Conservation (phyloP, 805 yeast genomes). For the Starmerella potacharoeniae region DNA sequence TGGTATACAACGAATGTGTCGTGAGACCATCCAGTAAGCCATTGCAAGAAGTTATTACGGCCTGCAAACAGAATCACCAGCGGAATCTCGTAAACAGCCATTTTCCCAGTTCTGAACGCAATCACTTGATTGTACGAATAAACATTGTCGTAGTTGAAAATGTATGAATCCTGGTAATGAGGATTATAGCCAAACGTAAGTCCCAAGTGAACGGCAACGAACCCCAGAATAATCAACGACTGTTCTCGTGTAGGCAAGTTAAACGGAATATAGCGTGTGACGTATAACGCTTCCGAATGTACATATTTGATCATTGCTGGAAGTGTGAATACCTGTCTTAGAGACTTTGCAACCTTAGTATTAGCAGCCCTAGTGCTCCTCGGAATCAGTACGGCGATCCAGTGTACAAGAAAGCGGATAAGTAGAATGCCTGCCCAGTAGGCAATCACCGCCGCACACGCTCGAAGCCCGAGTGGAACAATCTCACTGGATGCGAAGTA, state of each 20-base stretch:
- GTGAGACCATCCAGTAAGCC: constrained; percentile 45
- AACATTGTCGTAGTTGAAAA: not conserved
- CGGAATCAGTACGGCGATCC: not conserved
- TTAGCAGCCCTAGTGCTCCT: not conserved
- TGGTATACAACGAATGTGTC: constrained; percentile 48
- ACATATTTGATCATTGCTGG: constrained; percentile 25
- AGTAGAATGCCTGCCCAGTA: not conserved
- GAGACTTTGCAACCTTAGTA: not conserved
- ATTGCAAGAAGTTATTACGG: constrained; percentile 51
- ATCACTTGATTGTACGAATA: not conserved
- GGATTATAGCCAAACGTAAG: constrained; percentile 1
- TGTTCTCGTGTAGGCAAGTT: constrained; percentile 35
- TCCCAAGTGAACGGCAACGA: constrained; percentile 21
- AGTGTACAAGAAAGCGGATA: not conserved
- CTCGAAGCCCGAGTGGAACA: not conserved
- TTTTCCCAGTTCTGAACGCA: not conserved
- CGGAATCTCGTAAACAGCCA: constrained; percentile 33
- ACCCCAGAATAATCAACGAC: constrained; percentile 28
- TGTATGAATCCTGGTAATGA: not conserved
- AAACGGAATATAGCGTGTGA: constrained; percentile 11
- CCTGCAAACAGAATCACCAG: constrained; percentile 53
- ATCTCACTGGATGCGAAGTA: not conserved
- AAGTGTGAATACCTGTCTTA: constrained; percentile 12
- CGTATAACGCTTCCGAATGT: constrained; percentile 16
- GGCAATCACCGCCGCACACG: not conserved